These are phyloP conservation scores for Starmerella sirachaensis DNA, from an alignment of 805 yeast species.

Conservation along the genomic window DNA sequence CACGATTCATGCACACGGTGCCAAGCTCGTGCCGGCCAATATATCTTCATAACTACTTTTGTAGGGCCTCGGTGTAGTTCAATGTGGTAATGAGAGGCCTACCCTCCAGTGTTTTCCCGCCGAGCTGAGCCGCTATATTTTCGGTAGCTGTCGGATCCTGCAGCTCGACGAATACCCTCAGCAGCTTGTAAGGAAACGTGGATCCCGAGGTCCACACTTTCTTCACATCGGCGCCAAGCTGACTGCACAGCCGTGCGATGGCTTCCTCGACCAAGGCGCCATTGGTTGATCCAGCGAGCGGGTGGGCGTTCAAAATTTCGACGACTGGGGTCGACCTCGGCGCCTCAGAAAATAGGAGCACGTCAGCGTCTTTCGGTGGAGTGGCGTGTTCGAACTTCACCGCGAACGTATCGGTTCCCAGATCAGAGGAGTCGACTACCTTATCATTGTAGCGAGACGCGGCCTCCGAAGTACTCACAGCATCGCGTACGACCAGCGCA, in stretches of 20 bases:
- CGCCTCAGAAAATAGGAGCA: not conserved
- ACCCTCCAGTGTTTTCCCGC: slow-evolving; percentile 5
- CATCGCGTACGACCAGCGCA: not conserved
- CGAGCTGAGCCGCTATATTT: slow-evolving; percentile 6
- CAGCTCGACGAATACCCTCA: slow-evolving; percentile 8
- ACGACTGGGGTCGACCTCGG: not conserved
- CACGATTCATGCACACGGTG: no score
- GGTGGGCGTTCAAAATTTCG: slow-evolving; percentile 12
- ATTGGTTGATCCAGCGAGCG: not conserved
- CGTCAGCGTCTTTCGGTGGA: not conserved
- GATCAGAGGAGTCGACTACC: not conserved
- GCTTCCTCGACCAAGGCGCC: not conserved
- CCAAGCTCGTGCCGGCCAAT: no score
- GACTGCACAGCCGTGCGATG: slow-evolving; percentile 3
- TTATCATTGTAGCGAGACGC: not conserved
- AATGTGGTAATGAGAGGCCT: slow-evolving; percentile 6
- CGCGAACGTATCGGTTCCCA: not conserved
- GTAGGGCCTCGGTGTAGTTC: not conserved
- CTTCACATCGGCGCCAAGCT: slow-evolving; percentile 1
- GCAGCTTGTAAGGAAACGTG: slow-evolving; percentile 2
- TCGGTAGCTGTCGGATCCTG: not conserved
- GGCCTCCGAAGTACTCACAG: not conserved
- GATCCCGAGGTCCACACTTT: slow-evolving; percentile 1
- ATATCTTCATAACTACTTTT: no score
- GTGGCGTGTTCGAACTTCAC: not conserved